Evolutionary conservation across 148 eudicot genomes (phyloP), one percentile per base, ranked within the genome.

Genomic region (Limonium bicolor): DNA sequence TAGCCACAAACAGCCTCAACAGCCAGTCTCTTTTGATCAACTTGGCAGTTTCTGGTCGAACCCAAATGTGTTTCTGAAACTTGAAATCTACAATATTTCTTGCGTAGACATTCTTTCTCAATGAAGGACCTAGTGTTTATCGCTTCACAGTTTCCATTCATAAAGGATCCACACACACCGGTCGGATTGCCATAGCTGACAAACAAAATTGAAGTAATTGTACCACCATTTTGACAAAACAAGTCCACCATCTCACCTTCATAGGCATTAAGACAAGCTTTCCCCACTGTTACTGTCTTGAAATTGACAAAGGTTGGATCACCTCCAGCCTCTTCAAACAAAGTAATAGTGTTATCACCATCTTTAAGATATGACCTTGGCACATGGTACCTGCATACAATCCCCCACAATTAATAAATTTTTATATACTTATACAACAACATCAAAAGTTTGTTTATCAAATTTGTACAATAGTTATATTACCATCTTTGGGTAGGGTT

Each of bases 251-350:
- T 56, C 26, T 20, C 37, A 3, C 69, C 66, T 58, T 53, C 47
- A 1, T 14, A 42, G 3, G 63, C 59, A 35, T 49, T 24, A 13
- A 40, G 67, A 35, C 53, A 53, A 6, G 11, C 50, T 22, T 16
- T 50, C 13, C 25, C 49, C 19, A 53, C 40, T 0, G 53, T 14
- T 1, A 64, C 55, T 0, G 76, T 61, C 6, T 56, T 50, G 15
- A 51, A 20, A 3, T 18, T 34, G 6, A 55, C 55, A 6, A 13
- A 16, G 0, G 36, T 39, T 16, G 67, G 76, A 46, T 65, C 43
- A 2, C 67, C 71, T 5, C 75, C 75, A 13, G 60, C 26, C 41
- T 70, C 75, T 34, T 70, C 70, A 38, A 70, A 70, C 29, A 70
- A 26, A 13, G 61, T 52, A 22, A 70, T 26, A 5, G 30, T 28